phyloP scores from a whole-genome alignment of 495 filamentous ascomycete genomes.

The Trichoderma reesei region DNA sequence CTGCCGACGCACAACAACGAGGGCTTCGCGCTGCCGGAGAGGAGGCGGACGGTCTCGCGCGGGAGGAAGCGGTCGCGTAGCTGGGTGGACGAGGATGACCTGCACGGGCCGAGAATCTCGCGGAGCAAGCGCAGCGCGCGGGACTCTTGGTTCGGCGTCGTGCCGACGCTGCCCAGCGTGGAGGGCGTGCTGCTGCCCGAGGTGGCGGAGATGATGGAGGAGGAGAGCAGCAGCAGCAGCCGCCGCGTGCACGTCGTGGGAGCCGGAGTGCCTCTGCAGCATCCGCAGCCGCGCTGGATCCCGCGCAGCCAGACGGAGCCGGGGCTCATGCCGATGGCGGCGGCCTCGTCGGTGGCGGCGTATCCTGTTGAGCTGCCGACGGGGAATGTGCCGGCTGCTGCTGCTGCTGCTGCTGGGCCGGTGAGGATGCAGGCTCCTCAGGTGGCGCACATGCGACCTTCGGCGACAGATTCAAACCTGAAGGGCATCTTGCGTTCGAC shows the following conservation, averaged over 20 bases:
- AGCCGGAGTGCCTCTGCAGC: not conserved
- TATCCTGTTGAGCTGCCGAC: not conserved
- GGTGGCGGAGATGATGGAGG: not conserved
- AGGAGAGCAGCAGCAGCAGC: too few species aligned
- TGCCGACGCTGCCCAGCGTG: constrained; percentile 1
- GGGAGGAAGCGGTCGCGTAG: constrained; percentile 7
- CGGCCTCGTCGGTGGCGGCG: not conserved
- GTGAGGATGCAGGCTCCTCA: not conserved
- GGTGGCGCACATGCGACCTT: not conserved
- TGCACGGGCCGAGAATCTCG: not conserved
- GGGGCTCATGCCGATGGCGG: not conserved
- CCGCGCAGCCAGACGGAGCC: constrained; percentile 1
- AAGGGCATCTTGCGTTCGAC: constrained; percentile 9
- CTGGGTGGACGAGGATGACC: constrained; percentile 6
- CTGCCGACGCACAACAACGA: constrained; percentile 5
- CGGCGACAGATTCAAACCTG: not conserved
- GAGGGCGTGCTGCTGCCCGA: not conserved
- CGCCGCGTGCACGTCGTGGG: too few species aligned
- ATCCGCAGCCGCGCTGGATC: not conserved
- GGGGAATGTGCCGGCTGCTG: not conserved
- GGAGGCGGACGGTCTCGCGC: not conserved
- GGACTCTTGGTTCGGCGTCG: not conserved
- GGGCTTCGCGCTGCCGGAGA: not conserved
- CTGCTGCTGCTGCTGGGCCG: too few species aligned
- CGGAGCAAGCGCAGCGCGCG: not conserved